phyloP scores from a whole-genome alignment of 371 early-diverging fungal species.

The Mucor plumbeus region DNA sequence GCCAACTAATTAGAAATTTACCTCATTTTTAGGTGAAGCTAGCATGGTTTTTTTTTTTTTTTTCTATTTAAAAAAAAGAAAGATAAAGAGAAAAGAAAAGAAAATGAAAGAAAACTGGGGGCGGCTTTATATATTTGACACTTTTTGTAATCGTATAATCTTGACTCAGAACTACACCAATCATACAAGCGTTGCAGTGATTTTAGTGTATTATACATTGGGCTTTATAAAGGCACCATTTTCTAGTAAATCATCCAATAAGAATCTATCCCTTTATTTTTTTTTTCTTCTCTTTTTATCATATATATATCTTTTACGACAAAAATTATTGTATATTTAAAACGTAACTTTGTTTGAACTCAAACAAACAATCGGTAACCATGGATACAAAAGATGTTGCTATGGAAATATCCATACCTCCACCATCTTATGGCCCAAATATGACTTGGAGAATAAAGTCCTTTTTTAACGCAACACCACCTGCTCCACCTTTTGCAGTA shows the following conservation, averaged over 20 bases:
- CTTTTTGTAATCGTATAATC: background rate
- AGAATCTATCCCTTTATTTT: background rate
- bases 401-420: conserved; percentile 43
- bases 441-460: conserved; percentile 46
- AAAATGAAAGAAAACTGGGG: background rate
- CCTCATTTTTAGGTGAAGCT: conserved; percentile 11
- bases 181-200: background rate
- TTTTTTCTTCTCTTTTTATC: background rate
- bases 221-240: conserved; percentile 5
- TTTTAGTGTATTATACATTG: background rate
- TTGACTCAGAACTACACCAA: conserved; percentile 9
- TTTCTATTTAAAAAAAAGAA: conserved; percentile 2
- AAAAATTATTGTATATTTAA: conserved; percentile 2
- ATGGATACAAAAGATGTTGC: conserved; percentile 31
- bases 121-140: conserved; percentile 10
- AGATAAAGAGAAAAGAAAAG: background rate
- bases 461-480: conserved; percentile 33
- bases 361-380: conserved; percentile 11
- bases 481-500: conserved; percentile 31
- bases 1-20: background rate
- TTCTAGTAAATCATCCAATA: background rate
- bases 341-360: conserved; percentile 8
- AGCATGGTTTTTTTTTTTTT: conserved; percentile 17
- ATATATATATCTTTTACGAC: background rate
- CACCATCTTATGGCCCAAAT: conserved; percentile 44